phyloP scores from a whole-genome alignment of 2,329 filamentous ascomycete species.

The Diaporthe vexans region DNA sequence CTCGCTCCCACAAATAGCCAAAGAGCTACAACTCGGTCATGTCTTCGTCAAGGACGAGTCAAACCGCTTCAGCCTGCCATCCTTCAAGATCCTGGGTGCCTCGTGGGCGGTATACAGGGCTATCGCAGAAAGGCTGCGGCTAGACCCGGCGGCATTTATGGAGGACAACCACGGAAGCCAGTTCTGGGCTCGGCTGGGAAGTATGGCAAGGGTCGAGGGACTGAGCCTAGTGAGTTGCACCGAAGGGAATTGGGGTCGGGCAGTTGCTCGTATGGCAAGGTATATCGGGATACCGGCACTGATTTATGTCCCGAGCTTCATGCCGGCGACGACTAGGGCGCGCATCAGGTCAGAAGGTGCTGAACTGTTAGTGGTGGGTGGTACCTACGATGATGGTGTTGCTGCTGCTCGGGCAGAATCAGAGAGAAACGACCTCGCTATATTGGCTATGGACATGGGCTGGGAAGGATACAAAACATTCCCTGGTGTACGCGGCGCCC shows the following conservation, averaged over 20 bases:
- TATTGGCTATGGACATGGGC: conserved; percentile 78
- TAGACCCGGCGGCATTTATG: conserved; percentile 46
- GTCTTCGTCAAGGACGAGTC: conserved; percentile 81
- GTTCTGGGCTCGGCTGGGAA: conserved; percentile 14
- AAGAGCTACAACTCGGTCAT: conserved; percentile 67
- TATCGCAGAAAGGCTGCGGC: conserved; percentile 59
- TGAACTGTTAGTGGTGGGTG: conserved; percentile 65
- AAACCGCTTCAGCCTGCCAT: conserved; percentile 75
- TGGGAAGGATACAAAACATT: conserved; percentile 77
- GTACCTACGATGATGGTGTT: conserved; percentile 76
- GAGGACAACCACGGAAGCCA: neutral
- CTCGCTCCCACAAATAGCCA: conserved; percentile 66
- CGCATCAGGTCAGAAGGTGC: conserved; percentile 75
- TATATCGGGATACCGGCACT: conserved; percentile 67
- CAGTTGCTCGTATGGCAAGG: conserved; percentile 77
- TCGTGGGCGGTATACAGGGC: conserved; percentile 79
- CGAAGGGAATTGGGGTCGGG: conserved; percentile 83
- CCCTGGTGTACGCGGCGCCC: conserved; percentile 61
- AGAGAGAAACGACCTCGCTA: conserved; percentile 52
- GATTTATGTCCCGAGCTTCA: conserved; percentile 74
- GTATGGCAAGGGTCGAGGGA: conserved; percentile 21
- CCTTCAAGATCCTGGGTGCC: conserved; percentile 86
- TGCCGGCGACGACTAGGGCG: conserved; percentile 66
- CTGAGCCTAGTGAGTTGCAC: conserved; percentile 74
- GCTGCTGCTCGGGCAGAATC: conserved; percentile 60